Evolutionary conservation across 2,329 filamentous ascomycete genomes (phyloP).

Genomic region (Epichloe uncinata): DNA sequence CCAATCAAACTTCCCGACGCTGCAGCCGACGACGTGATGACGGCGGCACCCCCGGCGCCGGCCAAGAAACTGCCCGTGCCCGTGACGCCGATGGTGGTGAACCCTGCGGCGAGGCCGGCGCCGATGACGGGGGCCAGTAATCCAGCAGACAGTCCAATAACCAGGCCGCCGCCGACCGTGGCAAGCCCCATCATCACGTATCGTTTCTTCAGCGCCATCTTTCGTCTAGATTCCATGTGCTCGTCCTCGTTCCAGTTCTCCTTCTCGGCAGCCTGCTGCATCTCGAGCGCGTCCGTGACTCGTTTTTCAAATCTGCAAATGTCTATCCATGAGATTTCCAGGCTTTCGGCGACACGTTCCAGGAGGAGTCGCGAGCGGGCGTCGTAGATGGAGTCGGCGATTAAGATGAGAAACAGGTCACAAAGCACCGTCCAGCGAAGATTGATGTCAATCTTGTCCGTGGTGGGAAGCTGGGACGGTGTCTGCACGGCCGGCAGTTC

Average conservation of each 20-base stretch:
- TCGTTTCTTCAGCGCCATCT: constrained; percentile 66
- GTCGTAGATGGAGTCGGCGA: constrained; percentile 92
- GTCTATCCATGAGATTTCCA: constrained; percentile 80
- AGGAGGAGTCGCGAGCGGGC: constrained; percentile 72
- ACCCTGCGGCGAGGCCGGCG: constrained; percentile 82
- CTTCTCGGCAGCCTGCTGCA: constrained; percentile 88
- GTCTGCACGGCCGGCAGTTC: constrained; percentile 69
- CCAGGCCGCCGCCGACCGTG: constrained; percentile 85
- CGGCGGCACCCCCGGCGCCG: constrained; percentile 79
- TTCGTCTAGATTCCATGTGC: constrained; percentile 76
- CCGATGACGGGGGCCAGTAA: constrained; percentile 88
- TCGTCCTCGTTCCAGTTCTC: constrained; percentile 98
- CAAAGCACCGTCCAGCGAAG: constrained; percentile 94
- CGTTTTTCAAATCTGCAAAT: constrained; percentile 96
- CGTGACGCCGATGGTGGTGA: constrained; percentile 85
- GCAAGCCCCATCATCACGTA: constrained; percentile 95
- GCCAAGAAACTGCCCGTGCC: constrained; percentile 83
- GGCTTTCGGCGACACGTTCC: constrained; percentile 66
- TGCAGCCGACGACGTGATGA: constrained; percentile 84
- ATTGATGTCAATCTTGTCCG: constrained; percentile 84
- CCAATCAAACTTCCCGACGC: constrained; percentile 80
- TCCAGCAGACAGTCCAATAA: constrained; percentile 90
- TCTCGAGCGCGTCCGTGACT: constrained; percentile 90
- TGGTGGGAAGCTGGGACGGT: constrained; percentile 68
- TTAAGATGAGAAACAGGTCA: constrained; percentile 87